Evolutionary conservation across 2,329 filamentous ascomycete species (phyloP).

Genomic region (Penicillium sp.): DNA sequence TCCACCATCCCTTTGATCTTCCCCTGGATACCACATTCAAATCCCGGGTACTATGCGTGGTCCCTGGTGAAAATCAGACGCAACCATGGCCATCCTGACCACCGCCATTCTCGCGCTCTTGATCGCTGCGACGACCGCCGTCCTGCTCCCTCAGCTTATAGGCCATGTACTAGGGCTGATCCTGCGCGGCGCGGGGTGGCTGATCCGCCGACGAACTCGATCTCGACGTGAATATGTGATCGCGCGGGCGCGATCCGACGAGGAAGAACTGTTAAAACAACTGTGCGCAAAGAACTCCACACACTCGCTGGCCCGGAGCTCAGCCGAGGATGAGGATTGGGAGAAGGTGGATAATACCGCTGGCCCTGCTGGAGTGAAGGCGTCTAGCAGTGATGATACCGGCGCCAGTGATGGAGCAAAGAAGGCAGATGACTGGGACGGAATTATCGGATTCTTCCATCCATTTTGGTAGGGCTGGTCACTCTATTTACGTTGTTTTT

Average conservation of each 20-base stretch:
- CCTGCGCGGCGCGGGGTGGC: constrained; percentile 62
- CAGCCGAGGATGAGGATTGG: constrained; percentile 68
- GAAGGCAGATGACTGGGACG: constrained; percentile 69
- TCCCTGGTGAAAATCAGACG: constrained; percentile 26
- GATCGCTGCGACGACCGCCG: constrained; percentile 40
- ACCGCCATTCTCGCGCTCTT: constrained; percentile 42
- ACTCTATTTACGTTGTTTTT: constrained; percentile 10
- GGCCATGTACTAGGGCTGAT: constrained; percentile 41
- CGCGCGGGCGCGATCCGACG: constrained; percentile 53
- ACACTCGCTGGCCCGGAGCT: constrained; percentile 26
- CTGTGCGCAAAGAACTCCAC: constrained; percentile 35
- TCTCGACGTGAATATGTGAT: constrained; percentile 65
- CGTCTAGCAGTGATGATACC: constrained; percentile 53
- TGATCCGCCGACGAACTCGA: constrained; percentile 67
- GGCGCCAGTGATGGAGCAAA: constrained; percentile 48
- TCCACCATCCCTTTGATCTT: constrained; percentile 1
- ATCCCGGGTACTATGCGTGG: constrained; percentile 28
- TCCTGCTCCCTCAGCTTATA: constrained; percentile 44
- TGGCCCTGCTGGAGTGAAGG: constrained; percentile 53
- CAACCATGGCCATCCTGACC: constrained; percentile 43
- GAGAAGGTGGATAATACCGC: constrained; percentile 68
- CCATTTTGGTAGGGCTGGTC: constrained; percentile 79
- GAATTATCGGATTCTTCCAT: constrained; percentile 94
- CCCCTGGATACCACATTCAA: constrained; percentile 1
- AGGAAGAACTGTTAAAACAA: constrained; percentile 42